A percentile compares a stretch with the other conserved stretches of the same genome.
Evolutionary conservation across 2,329 filamentous ascomycete species (phyloP).

Genomic region (Zymoseptoria tritici): DNA sequence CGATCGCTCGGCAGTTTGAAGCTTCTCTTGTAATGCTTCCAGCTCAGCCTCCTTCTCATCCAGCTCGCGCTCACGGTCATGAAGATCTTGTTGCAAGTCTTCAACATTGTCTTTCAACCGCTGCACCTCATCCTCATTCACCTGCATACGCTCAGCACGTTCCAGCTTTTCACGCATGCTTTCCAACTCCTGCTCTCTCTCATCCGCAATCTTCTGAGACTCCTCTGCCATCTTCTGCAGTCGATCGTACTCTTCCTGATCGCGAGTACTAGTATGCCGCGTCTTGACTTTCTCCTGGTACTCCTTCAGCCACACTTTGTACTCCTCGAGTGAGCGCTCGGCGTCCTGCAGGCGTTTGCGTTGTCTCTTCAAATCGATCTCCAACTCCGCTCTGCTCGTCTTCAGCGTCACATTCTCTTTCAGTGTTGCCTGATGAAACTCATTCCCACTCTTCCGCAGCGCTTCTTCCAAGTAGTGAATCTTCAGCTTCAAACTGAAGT

Average conservation of each 20-base stretch:
- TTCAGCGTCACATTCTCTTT: conserved; percentile 96
- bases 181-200: conserved; percentile 39
- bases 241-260: conserved; percentile 54
- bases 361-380: conserved; percentile 76
- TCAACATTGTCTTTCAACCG: conserved; percentile 44
- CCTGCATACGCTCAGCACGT: conserved; percentile 29
- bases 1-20: conserved; percentile 22
- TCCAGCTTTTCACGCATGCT: conserved; percentile 36
- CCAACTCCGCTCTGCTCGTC: conserved; percentile 82
- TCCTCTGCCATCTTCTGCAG: conserved; percentile 40
- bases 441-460: conserved; percentile 75
- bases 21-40: conserved; percentile 37
- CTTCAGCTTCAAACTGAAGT: conserved; percentile 92
- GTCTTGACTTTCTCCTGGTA: conserved; percentile 74
- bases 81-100: conserved; percentile 46
- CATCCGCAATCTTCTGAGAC: conserved; percentile 31
- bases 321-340: conserved; percentile 78
- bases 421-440: conserved; percentile 80
- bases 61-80: conserved; percentile 35
- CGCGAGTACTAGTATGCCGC: conserved; percentile 60
- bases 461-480: conserved; percentile 95
- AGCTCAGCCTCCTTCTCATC: conserved; percentile 45
- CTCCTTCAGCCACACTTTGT: conserved; percentile 72
- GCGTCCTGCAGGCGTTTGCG: conserved; percentile 76
- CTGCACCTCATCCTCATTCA: conserved; percentile 24